Evolutionary conservation across 495 filamentous ascomycete genomes (phyloP), one percentile per base, ranked within the genome.

Genomic region (Thozetella sp.): DNA sequence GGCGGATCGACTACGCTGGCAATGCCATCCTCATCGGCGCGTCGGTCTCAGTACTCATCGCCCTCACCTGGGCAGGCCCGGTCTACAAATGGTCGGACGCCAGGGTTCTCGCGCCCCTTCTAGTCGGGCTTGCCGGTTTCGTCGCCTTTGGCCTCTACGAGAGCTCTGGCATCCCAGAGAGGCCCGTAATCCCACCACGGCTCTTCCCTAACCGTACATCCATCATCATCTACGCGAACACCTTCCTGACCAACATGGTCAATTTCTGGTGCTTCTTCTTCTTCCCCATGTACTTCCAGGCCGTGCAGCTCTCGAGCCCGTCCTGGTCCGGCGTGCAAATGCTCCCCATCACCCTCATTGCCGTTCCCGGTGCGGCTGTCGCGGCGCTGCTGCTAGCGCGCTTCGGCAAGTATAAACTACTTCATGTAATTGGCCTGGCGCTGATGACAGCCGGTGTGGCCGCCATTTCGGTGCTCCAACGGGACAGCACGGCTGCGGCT

Each of bases 261-360:
- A 63, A 63, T 17, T 64, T 66, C 25, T 80, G 72, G 75, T 57
- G 66, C 11, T 63, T 68, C 26, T 79, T 74, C 60, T 81, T 81
- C 61, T 46, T 82, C 1, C 75, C 78, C 0, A 59, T 82, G 11
- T 82, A 80, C 56, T 81, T 80, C 64, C 76, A 79, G 48, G 64
- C 63, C 1, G 72, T 81, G 6, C 68, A 66, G 9, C 59, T 64
- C 3, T 54, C 60, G 2, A 64, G 65, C 9, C 69, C 79, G 1
- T 56, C 57, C 17, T 55, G 67, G 17, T 70, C 77, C 0, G 80
- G 78, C 0, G 62, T 81, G 2, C 22, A 70, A 10, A 54, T 76
- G 19, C 59, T 82, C 3, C 72, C 77, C 17, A 71, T 69, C 3
- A 60, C 70, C 25, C 37, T 75, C 19, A 45, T 71, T 2, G 55